These are phyloP conservation scores for Phoma herbarum DNA, from an alignment of 2,329 filamentous ascomycete genomes.

Conservation along the genomic window DNA sequence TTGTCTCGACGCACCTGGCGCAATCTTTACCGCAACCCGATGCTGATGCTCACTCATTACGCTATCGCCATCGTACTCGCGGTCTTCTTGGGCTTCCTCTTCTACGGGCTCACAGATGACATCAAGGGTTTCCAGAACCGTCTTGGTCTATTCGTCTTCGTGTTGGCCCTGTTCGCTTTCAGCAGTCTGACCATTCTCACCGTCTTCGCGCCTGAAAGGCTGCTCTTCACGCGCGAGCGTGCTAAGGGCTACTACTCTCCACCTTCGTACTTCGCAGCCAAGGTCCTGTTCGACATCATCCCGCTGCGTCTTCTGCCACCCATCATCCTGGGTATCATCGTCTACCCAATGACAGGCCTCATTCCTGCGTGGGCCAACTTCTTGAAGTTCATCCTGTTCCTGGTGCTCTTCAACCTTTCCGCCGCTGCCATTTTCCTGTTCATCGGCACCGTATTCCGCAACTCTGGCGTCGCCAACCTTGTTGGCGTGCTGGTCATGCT, in stretches of 20 bases:
- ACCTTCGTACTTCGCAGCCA: conserved; percentile 91
- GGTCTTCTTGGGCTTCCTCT: conserved; percentile 92
- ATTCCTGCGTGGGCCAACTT: conserved; percentile 85
- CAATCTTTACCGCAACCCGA: conserved; percentile 95
- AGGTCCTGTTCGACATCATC: conserved; percentile 98
- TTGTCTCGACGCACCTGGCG: conserved; percentile 92
- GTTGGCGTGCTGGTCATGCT: conserved; percentile 97
- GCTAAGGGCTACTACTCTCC: conserved; percentile 97
- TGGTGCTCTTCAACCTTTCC: conserved; percentile 95
- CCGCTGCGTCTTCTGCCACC: conserved; percentile 94
- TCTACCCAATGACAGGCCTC: conserved; percentile 97
- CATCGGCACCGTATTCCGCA: conserved; percentile 94
- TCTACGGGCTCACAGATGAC: conserved; percentile 95
- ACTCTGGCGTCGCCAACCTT: conserved; percentile 88
- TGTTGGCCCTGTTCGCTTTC: conserved; percentile 94
- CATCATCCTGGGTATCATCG: conserved; percentile 91
- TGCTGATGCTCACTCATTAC: conserved; percentile 98
- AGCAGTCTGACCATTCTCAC: conserved; percentile 93
- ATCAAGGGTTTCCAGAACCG: conserved; percentile 98
- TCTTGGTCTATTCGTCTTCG: conserved; percentile 96
- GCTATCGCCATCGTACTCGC: conserved; percentile 95
- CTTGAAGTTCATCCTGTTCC: conserved; percentile 86
- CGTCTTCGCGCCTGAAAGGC: conserved; percentile 88
- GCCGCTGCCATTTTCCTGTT: conserved; percentile 94
- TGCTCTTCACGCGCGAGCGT: conserved; percentile 90